Conservation (phyloP, 139 green algal species). For the Yamagishiella unicocca region DNA sequence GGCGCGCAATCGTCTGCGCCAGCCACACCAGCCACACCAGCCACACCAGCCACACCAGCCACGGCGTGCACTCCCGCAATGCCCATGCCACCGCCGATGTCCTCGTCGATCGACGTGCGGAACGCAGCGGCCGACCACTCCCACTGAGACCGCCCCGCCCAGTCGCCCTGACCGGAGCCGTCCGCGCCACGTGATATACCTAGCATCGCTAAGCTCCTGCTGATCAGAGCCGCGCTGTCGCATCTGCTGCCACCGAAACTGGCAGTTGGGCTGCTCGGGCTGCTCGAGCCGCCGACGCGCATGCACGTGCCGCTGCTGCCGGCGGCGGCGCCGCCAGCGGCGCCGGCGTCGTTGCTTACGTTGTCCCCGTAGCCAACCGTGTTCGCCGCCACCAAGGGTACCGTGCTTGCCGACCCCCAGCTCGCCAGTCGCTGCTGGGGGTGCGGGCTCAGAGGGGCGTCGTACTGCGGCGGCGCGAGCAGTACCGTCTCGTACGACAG, state of each 20-base stretch:
- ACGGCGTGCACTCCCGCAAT: neutral
- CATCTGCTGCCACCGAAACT: too few species aligned
- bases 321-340: neutral
- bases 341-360: neutral
- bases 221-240: neutral
- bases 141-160: neutral
- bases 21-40: neutral
- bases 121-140: neutral
- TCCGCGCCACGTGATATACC: neutral
- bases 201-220: neutral
- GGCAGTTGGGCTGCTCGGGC: too few species aligned
- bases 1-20: neutral
- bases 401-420: too few species aligned
- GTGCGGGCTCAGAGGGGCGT: neutral
- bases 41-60: neutral
- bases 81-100: neutral
- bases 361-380: neutral
- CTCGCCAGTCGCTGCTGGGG: neutral
- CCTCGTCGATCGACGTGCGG: neutral
- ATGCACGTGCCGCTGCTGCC: neutral
- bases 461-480: neutral
- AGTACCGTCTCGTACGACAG: neutral
- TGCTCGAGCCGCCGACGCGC: neutral
- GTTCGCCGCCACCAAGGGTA: neutral
- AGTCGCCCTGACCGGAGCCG: neutral